Base-by-base conservation (phyloP, 169 alveolate genomes). In the Plasmodium relictum region DNA sequence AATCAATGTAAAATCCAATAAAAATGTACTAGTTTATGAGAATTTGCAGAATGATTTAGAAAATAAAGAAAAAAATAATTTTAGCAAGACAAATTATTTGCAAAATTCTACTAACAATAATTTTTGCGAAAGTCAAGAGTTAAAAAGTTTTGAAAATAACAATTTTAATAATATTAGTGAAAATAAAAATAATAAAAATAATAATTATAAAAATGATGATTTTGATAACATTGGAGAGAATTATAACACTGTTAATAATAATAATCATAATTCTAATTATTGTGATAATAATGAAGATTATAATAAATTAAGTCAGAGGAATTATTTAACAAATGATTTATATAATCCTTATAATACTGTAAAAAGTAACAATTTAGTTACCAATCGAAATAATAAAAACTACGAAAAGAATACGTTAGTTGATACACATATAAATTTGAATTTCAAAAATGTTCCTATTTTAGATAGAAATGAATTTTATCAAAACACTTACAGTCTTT, bases 61-160 rank as follows among this genome's bases (percentile, higher is more conserved):
- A 39, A 41, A 69, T 69, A 37, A 69, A 9, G 26, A 41, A 24
- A 44, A 16, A 22, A 16, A 22, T 4, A 7, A 54, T 3, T 20
- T 54, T 6, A 58, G 44, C 52, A 69, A 42, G 26, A 44, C 63
- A 8, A 42, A 4, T 16, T 44, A 69, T 20, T 16, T 41, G 4
- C 61, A 69, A 31, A 41, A 69, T 69, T 69, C 16, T 24, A 44
- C 16, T 1, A 20, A 44, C 6, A 41, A 26, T 39, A 42, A 12
- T 24, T 44, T 69, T 69, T 31, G 16, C 16, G 41, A 69, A 44
- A 69, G n/a, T 41, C 22, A 58, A 16, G 76, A 66, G 22, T 16
- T 45, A 14, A 48, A 1, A 48, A 48, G 5, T 48, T 48, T 48
- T 45, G 56, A 65, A 45, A 18, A 65, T 2, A 65, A 50, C 37